phyloP scores from a whole-genome alignment of 768 basidiomycete species.

The Mycena latifolia region DNA sequence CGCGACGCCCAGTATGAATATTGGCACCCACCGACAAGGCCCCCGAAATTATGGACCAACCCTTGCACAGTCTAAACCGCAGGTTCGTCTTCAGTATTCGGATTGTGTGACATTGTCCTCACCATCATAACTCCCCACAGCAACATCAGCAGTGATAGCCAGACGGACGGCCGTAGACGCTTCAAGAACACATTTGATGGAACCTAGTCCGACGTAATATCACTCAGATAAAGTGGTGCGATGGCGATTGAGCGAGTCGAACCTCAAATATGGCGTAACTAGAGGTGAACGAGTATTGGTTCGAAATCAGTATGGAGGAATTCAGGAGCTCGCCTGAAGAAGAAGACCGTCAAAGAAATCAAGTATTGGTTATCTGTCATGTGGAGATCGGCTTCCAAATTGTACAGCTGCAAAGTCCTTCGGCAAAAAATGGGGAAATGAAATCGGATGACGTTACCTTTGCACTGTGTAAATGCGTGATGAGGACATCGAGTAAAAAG shows the following conservation, averaged over 20 bases:
- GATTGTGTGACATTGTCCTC: slow-evolving; percentile 25
- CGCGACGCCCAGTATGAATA: not conserved
- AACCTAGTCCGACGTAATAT: slow-evolving; percentile 45
- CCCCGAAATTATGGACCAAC: slow-evolving; percentile 74
- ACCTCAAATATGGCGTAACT: slow-evolving; percentile 81
- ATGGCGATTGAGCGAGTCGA: slow-evolving; percentile 19
- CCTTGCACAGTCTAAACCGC: slow-evolving; percentile 76
- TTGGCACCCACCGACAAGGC: slow-evolving; percentile 67
- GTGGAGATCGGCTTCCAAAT: slow-evolving; percentile 67
- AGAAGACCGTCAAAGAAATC: slow-evolving; percentile 71
- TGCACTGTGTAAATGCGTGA: slow-evolving; percentile 49
- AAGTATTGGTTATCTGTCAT: slow-evolving; percentile 77
- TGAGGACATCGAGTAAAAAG: slow-evolving; percentile 34
- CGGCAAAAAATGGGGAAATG: slow-evolving; percentile 2
- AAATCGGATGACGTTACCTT: slow-evolving; percentile 47
- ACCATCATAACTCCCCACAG: slow-evolving; percentile 86
- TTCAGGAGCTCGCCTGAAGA: slow-evolving; percentile 53
- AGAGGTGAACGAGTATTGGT: not conserved
- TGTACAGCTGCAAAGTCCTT: slow-evolving; percentile 64
- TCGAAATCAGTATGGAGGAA: not conserved
- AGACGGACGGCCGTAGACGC: slow-evolving; percentile 80
- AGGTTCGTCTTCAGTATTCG: not conserved
- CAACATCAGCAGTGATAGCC: slow-evolving; percentile 82
- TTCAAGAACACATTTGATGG: slow-evolving; percentile 83
- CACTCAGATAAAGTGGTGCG: slow-evolving; percentile 34